phyloP scores from a whole-genome alignment of 106 monocot species.

The Cymbidium sinense region DNA sequence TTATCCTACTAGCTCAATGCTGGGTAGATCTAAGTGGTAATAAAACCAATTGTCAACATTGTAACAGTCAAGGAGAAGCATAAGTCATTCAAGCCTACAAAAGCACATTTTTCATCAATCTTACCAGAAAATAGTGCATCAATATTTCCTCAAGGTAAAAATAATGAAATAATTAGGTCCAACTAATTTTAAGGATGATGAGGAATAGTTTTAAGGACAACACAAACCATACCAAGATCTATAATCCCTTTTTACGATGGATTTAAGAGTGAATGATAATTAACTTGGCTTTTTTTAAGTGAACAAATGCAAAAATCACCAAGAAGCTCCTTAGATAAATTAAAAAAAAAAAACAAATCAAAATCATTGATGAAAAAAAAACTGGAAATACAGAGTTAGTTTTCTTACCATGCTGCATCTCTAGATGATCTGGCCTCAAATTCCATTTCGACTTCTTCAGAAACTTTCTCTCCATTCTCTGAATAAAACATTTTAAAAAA shows the following conservation, averaged over 20 bases:
- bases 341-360: not conserved
- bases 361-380: not conserved
- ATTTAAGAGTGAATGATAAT: not conserved
- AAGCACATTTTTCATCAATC: too few species aligned
- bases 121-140: too few species aligned
- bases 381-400: not conserved
- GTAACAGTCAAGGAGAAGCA: too few species aligned
- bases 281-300: not conserved
- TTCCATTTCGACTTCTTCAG: slow-evolving; percentile 16
- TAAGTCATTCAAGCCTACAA: not conserved
- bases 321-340: too few species aligned
- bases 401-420: slow-evolving; percentile 17
- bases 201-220: not conserved
- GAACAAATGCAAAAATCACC: not conserved
- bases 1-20: too few species aligned
- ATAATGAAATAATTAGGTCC: too few species aligned
- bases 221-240: not conserved
- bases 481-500: slow-evolving; percentile 5
- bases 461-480: slow-evolving; percentile 10
- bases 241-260: not conserved
- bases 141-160: too few species aligned
- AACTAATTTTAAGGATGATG: not conserved
- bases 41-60: too few species aligned
- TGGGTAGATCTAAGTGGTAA: too few species aligned
- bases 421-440: slow-evolving; percentile 17